Evolutionary conservation across 257 asterid genomes (phyloP).

Genomic region (Rubia yunnanensis): DNA sequence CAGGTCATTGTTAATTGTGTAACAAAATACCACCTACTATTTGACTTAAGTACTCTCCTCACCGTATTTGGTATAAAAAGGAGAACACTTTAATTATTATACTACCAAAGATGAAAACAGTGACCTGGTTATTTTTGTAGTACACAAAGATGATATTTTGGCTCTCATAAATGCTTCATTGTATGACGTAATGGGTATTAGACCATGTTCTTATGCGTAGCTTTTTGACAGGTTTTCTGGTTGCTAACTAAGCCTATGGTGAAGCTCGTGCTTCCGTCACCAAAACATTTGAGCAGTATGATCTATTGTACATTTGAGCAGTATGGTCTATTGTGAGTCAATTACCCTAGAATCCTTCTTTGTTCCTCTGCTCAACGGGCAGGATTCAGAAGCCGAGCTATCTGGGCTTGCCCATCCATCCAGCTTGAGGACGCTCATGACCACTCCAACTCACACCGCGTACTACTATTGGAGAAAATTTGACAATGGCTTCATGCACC

Average conservation of each 20-base stretch:
- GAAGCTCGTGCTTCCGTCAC: conserved; percentile 44
- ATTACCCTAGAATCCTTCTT: no score
- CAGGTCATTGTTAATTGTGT: no score
- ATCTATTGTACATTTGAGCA: no score
- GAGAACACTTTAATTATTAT: background rate
- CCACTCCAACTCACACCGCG: conserved; percentile 63
- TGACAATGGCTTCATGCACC: conserved; percentile 86
- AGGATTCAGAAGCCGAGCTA: no score
- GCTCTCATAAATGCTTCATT: background rate
- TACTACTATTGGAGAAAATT: conserved; percentile 95
- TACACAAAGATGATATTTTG: background rate
- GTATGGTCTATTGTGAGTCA: no score
- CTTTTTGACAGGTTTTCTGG: conserved; percentile 81
- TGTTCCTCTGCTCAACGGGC: no score
- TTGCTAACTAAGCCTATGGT: conserved; percentile 80
- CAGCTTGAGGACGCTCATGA: conserved; percentile 71
- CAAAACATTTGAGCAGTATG: no score
- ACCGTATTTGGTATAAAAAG: conserved; percentile 47
- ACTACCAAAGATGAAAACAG: background rate
- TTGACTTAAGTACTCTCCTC: conserved; percentile 82
- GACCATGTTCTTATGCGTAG: background rate
- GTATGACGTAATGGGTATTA: no score
- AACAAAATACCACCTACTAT: no score
- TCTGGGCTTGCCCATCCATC: no score
- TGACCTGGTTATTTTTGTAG: background rate